Conservation (phyloP, 805 yeast genomes). For the Ogataea chonburiensis region DNA sequence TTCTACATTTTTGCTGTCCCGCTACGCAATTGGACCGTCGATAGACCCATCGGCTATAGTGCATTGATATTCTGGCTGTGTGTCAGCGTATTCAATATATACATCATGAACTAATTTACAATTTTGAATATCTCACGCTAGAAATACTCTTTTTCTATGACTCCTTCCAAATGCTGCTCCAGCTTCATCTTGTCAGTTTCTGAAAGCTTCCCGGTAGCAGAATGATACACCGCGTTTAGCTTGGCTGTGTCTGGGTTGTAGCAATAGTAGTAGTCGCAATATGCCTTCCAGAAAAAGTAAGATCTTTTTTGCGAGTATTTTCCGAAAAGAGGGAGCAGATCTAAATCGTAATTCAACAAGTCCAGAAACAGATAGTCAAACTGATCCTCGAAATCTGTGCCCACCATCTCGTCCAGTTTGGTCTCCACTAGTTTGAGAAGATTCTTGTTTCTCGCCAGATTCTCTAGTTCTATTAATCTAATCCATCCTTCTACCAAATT, state of each 20-base stretch:
- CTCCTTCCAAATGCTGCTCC: slow-evolving; percentile 4
- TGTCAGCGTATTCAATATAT: slow-evolving; percentile 21
- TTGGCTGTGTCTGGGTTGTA: slow-evolving; percentile 17
- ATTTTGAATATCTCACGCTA: slow-evolving; percentile 2
- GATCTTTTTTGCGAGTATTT: slow-evolving; percentile 24
- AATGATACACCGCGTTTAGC: slow-evolving; percentile 8
- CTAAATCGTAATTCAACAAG: slow-evolving; percentile 28
- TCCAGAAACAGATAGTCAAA: slow-evolving; percentile 39
- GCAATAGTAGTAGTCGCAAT: slow-evolving; percentile 18
- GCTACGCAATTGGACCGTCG: slow-evolving; percentile 44
- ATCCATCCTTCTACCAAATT: slow-evolving; percentile 39
- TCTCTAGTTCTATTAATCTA: slow-evolving; percentile 44
- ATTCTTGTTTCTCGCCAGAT: slow-evolving; percentile 30
- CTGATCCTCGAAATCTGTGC: slow-evolving; percentile 27
- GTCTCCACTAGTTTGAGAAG: slow-evolving; percentile 31
- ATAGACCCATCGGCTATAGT: slow-evolving; percentile 39
- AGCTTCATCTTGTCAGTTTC: slow-evolving; percentile 1
- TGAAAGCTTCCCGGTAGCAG: slow-evolving; percentile 7
- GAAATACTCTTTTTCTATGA: slow-evolving; percentile 11
- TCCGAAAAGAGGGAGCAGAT: slow-evolving; percentile 28
- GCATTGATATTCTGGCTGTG: slow-evolving; percentile 34
- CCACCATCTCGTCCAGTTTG: slow-evolving; percentile 27
- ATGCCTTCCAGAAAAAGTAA: slow-evolving; percentile 28
- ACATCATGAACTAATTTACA: slow-evolving; percentile 8
- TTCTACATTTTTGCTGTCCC: slow-evolving; percentile 44